Evolutionary conservation across 805 yeast species (phyloP), one percentile per base, ranked within the genome.

Genomic region (Saccharomycopsis selenospora): DNA sequence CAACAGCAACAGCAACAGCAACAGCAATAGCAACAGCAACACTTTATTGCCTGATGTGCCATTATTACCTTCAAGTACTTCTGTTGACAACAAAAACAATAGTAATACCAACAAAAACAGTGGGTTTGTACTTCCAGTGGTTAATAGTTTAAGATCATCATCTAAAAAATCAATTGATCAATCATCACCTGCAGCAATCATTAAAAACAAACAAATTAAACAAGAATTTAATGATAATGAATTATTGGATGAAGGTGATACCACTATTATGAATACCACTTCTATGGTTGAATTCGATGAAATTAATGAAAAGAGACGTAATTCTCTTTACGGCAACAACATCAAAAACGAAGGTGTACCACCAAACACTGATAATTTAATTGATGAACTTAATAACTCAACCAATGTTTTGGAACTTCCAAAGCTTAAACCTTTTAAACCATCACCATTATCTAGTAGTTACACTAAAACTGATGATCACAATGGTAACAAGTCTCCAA

Each of bases 231-330:
- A 20, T n/a, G 43, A 48, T 8, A 27, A 40, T 20, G 47, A 47
- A 22, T 28, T 18, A n/a, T 20, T 50, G 28, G 56, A 53, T 40
- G 56, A 53, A 27, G 56, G 56, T n/a, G 56, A 53, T 25, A 53
- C 56, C 18, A 53, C 56, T 6, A 51, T 53, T 14, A 48, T 50
- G 17, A 53, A 50, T 24, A 50, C 28, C 26, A 50, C 56, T 10
- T 45, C 50, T 7, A 47, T 53, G 13, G 48, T 53, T 41, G 56
- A 50, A 17, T 26, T 33, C 24, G 42, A 45, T 25, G 49, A 49
- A 10, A n/a, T n/a, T n/a, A 42, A 17, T 14, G 38, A 33, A 14
- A 33, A 33, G 17, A 33, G 38, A 33, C 38, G 38, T 7, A n/a
- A n/a, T n/a, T 33, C 38, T 17, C 6, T 33, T 14, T 14, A 28